A percentile compares a stretch with the other conserved stretches of the same genome.
phyloP scores from a whole-genome alignment of 148 eudicot genomes.

The Gaultheria prostrata region DNA sequence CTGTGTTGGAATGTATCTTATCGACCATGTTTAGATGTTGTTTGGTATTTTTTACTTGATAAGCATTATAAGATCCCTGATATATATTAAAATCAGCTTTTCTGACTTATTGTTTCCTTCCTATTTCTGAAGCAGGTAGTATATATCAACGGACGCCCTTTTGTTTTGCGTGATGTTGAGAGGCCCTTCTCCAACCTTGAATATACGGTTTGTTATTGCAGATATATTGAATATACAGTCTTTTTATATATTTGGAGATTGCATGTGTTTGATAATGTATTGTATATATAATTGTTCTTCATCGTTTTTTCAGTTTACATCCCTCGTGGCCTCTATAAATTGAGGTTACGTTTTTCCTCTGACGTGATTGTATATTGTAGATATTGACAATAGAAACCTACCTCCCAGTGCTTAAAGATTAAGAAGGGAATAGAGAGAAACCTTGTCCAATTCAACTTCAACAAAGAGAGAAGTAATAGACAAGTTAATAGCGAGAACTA shows the following conservation, averaged over 20 bases:
- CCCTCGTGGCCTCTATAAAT: background rate
- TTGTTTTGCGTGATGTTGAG: slow-evolving; percentile 96
- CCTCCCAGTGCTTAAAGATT: background rate
- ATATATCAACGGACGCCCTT: slow-evolving; percentile 90
- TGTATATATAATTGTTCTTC: background rate
- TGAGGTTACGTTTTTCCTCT: background rate
- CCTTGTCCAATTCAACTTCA: background rate
- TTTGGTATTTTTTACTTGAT: slow-evolving; percentile 1
- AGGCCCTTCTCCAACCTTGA: slow-evolving; percentile 95
- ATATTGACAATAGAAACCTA: background rate
- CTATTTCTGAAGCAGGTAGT: slow-evolving; percentile 59
- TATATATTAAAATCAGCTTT: slow-evolving; percentile 9
- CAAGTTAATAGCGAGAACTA: background rate
- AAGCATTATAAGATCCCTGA: slow-evolving; percentile 1
- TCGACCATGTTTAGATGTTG: background rate
- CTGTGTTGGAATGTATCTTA: background rate
- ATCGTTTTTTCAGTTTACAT: background rate
- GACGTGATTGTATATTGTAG: background rate
- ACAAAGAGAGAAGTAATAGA: background rate
- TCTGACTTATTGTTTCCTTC: background rate
- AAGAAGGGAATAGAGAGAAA: background rate
- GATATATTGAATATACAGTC: background rate
- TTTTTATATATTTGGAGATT: background rate
- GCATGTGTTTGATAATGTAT: background rate
- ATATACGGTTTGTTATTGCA: slow-evolving; percentile 72